Conservation (phyloP, 805 yeast species). For the Lipomyces yamadae region DNA sequence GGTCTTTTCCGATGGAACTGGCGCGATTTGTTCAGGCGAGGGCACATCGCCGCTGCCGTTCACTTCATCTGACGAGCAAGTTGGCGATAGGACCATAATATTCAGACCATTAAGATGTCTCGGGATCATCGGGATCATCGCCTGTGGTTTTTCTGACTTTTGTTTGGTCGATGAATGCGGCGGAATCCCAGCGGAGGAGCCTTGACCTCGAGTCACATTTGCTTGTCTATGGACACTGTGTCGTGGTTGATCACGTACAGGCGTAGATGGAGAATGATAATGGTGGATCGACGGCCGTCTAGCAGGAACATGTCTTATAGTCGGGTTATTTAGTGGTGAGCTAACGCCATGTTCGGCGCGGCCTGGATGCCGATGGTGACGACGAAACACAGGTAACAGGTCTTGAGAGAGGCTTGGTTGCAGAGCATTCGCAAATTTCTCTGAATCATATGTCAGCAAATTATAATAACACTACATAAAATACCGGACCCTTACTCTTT, state of each 20-base stretch:
- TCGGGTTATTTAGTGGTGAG: neutral
- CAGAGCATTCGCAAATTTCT: neutral
- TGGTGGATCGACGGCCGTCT: neutral
- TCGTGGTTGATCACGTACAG: neutral
- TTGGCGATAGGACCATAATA: neutral
- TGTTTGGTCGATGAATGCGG: neutral
- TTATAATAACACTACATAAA: neutral
- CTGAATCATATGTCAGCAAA: neutral
- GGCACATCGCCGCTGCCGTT: neutral
- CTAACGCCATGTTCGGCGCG: no score
- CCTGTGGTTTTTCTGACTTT: neutral
- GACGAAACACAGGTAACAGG: no score
- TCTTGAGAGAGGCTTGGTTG: neutral
- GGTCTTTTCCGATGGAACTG: neutral
- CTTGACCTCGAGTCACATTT: neutral
- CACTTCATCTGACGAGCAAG: neutral
- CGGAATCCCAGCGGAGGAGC: no score
- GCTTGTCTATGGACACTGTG: neutral
- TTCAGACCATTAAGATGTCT: conserved; percentile 1
- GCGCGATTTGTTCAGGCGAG: neutral
- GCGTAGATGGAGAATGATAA: neutral
- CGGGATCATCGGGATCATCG: neutral
- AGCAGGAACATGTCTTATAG: neutral
- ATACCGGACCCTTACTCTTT: neutral
- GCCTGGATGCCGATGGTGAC: no score